Evolutionary conservation across 257 asterid genomes (phyloP).

Genomic region (Knoxia roxburghii): DNA sequence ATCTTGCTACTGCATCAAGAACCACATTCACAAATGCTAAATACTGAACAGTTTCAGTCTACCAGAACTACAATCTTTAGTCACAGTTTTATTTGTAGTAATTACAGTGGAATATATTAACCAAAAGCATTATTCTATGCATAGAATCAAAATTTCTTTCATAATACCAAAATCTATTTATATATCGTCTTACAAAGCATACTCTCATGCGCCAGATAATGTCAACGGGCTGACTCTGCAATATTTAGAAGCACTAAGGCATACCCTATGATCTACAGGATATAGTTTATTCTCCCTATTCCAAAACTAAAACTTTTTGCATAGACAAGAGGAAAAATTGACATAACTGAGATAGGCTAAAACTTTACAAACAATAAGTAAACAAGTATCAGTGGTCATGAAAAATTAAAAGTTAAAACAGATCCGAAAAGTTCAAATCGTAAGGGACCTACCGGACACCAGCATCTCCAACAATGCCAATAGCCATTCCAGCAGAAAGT

Average conservation of each 20-base stretch:
- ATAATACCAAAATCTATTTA: no score
- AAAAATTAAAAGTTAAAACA: not conserved
- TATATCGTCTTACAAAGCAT: no score
- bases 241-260: not conserved
- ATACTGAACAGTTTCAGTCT: no score
- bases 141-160: no score
- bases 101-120: no score
- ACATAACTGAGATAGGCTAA: not conserved
- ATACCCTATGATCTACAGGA: not conserved
- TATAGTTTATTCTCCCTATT: not conserved
- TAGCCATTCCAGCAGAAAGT: constrained; percentile 44
- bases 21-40: not conserved
- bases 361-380: not conserved
- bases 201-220: not conserved
- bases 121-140: no score
- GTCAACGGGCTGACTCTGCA: not conserved
- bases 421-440: not conserved
- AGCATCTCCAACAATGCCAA: constrained; percentile 31
- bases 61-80: no score
- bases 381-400: not conserved
- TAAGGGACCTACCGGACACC: constrained; percentile 28
- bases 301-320: not conserved
- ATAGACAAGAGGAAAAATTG: not conserved
- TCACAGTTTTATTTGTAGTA: no score
- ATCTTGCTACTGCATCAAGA: not conserved